phyloP scores from a whole-genome alignment of 2,329 filamentous ascomycete species.

The Verticillium isaacii region DNA sequence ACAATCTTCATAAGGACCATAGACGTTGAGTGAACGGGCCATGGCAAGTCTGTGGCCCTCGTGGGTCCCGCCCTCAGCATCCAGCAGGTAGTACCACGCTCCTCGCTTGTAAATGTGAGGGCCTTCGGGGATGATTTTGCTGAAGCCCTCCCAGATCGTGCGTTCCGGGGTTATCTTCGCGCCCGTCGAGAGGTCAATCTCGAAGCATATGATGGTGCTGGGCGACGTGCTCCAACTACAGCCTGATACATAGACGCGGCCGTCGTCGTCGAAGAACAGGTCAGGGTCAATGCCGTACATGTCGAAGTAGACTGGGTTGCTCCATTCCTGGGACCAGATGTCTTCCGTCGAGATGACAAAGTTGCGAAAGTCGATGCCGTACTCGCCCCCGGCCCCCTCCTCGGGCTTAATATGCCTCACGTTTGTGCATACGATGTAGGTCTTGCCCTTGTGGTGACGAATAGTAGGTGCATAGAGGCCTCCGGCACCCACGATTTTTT shows the following conservation, averaged over 20 bases:
- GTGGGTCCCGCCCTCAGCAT: slow-evolving; percentile 39
- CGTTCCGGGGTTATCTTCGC: slow-evolving; percentile 12
- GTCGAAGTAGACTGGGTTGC: slow-evolving; percentile 15
- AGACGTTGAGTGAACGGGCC: slow-evolving; percentile 17
- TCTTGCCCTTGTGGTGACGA: slow-evolving; percentile 14
- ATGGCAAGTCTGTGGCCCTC: slow-evolving; percentile 20
- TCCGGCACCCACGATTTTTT: slow-evolving; percentile 13
- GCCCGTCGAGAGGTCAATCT: slow-evolving; percentile 15
- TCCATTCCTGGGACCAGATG: slow-evolving; percentile 8
- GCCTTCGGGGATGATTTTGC: slow-evolving; percentile 32
- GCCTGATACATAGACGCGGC: slow-evolving; percentile 39
- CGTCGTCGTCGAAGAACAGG: slow-evolving; percentile 51
- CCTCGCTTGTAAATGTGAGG: slow-evolving; percentile 39
- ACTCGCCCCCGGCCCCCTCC: too few relatives aligned
- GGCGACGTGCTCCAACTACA: slow-evolving; percentile 16
- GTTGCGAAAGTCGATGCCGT: too few relatives aligned
- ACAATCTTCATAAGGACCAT: slow-evolving; percentile 23
- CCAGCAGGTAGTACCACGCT: slow-evolving; percentile 41
- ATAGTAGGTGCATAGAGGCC: slow-evolving; percentile 18
- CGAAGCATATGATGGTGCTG: slow-evolving; percentile 9
- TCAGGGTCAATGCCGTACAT: slow-evolving; percentile 36
- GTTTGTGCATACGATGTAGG: slow-evolving; percentile 17
- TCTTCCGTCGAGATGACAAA: too few relatives aligned
- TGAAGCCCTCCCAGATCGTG: slow-evolving; percentile 8
- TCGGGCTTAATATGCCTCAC: slow-evolving; percentile 11